Evolutionary conservation across 2,329 filamentous ascomycete species (phyloP).

Genomic region (Xylaria sp.): DNA sequence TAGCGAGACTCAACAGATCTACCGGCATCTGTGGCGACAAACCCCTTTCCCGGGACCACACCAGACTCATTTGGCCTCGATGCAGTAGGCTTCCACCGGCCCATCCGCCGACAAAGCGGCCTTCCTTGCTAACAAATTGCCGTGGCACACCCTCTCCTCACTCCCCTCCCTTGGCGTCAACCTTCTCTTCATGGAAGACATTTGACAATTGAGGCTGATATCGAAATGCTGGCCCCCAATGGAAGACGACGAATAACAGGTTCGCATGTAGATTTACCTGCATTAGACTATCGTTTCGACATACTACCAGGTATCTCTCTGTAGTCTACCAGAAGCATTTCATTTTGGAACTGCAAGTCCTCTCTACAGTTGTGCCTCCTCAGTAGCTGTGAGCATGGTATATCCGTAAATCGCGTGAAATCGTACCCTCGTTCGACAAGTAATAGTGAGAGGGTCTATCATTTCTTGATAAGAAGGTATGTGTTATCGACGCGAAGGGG

Average conservation of each 20-base stretch:
- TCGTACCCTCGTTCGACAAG: background rate
- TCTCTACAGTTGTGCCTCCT: slow-evolving; percentile 5
- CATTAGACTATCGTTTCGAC: slow-evolving; percentile 13
- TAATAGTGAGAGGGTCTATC: slow-evolving; percentile 11
- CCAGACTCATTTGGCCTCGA: slow-evolving; percentile 25
- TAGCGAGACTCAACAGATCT: slow-evolving; percentile 69
- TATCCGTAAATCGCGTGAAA: slow-evolving; percentile 8
- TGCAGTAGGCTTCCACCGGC: slow-evolving; percentile 1
- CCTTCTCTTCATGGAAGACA: slow-evolving; percentile 7
- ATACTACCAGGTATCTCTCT: slow-evolving; percentile 8
- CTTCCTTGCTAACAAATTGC: slow-evolving; percentile 14
- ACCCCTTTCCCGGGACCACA: slow-evolving; percentile 74
- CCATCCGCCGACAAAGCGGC: slow-evolving; percentile 15
- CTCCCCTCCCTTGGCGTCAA: background rate
- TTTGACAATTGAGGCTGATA: slow-evolving; percentile 4
- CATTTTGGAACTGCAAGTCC: slow-evolving; percentile 11
- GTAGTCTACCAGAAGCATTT: slow-evolving; percentile 3
- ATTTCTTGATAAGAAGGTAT: slow-evolving; percentile 93
- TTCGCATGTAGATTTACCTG: slow-evolving; percentile 12
- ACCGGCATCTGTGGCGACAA: slow-evolving; percentile 66
- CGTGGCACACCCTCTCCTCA: background rate
- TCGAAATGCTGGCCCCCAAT: background rate
- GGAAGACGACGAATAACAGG: slow-evolving; percentile 1
- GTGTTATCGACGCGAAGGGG: slow-evolving; percentile 87
- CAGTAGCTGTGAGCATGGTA: slow-evolving; percentile 12